Base-by-base conservation (phyloP, 1,139 yeast species). In the Keqinozyma sinolaborantium region DNA sequence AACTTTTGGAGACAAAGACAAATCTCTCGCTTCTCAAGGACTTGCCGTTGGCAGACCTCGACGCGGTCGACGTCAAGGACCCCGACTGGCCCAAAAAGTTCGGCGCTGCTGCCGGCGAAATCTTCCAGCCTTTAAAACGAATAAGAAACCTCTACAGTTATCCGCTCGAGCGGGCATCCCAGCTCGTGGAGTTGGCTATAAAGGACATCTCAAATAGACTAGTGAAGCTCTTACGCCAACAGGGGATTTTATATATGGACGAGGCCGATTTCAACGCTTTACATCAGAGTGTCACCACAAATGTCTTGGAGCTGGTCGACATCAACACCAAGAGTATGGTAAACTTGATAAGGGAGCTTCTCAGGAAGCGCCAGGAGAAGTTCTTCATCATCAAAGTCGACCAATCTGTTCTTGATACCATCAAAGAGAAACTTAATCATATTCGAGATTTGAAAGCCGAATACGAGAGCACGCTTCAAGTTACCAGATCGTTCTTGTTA, bases 291-390 rank as follows among this genome's bases (percentile, higher is more conserved):
- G 19, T 40, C 2, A 40, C 55, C 1, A 13, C 32, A 1, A 44
- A 45, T 7, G 38, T 58, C 3, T 52, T 64, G 26, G 39, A 37
- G 4, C 40, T 48, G 6, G 52, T 68, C 7, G 72, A 66, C 25
- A 48, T 46, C 26, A 63, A 64, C 39, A 41, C 65, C 24, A 66
- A 66, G 36, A 56, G 51, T 32, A 55, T 62, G 56, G 51, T 61
- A 8, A 68, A 65, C 34, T 53, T 84, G 30, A 73, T 87, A 0
- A 70, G 97, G 41, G 97, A 88, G 42, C 58, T 84, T 9, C 64
- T 84, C 23, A 66, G 97, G 38, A 85, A 80, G 48, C 63, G 95
- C 29, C 76, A 79, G 11, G 95, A 85, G 36, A 80, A 79, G 41
- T 83, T 83, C 50, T 71, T 83, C 20, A 72, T 82, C 16, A 74